These are phyloP conservation scores for Kalaharituber pfeilii DNA, from an alignment of 2,329 filamentous ascomycete species.

Conservation along the genomic window DNA sequence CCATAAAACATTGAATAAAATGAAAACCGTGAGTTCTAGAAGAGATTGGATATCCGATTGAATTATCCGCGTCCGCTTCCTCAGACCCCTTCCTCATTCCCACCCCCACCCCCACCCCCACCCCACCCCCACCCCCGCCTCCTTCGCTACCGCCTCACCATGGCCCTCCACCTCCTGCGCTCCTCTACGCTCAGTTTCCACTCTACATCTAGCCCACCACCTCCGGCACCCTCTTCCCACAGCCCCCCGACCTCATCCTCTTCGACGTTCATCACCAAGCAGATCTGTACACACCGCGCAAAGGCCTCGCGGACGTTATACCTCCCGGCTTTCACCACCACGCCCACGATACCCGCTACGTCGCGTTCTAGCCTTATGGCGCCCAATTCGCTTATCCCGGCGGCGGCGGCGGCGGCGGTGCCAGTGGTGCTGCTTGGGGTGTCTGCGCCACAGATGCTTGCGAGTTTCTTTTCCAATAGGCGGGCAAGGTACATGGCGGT, in stretches of 20 bases:
- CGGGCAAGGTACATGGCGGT: conserved; percentile 59
- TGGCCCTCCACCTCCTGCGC: conserved; percentile 17
- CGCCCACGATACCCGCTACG: conserved; percentile 54
- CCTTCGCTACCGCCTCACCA: conserved; percentile 5
- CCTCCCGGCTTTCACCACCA: conserved; percentile 48
- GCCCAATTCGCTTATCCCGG: conserved; percentile 64
- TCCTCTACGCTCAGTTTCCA: conserved; percentile 16
- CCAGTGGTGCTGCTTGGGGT: neutral
- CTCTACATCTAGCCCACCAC: conserved; percentile 8
- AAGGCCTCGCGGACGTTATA: conserved; percentile 68
- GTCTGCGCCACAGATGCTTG: neutral
- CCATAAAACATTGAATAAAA: too few relatives aligned
- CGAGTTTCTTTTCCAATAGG: conserved; percentile 43
- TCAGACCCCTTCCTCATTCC: too few relatives aligned
- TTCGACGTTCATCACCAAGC: conserved; percentile 83
- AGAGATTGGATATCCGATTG: too few relatives aligned
- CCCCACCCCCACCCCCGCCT: neutral
- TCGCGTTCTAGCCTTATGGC: conserved; percentile 73
- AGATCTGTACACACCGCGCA: conserved; percentile 57
- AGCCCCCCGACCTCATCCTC: conserved; percentile 53
- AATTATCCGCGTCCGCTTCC: neutral
- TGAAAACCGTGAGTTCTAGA: too few relatives aligned
- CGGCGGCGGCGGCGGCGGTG: neutral
- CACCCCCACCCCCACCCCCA: too few relatives aligned
- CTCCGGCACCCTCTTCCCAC: conserved; percentile 3